A percentile compares a stretch with the other conserved stretches of the same genome.
These are phyloP conservation scores for Penicillium pancosmium DNA, from an alignment of 495 filamentous ascomycete genomes.

Conservation along the genomic window DNA sequence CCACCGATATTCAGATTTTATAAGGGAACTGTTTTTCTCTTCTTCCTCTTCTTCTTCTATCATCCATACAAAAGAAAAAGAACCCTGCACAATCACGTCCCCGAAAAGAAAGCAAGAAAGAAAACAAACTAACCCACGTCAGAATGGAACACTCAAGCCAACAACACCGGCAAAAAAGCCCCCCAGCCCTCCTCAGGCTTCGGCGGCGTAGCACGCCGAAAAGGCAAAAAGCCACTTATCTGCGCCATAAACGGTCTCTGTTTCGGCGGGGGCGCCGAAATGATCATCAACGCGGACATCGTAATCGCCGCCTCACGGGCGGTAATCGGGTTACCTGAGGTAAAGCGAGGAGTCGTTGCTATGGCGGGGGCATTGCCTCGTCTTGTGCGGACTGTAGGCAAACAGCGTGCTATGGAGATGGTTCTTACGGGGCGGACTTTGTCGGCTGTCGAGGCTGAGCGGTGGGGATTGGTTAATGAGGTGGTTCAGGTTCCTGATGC, in stretches of 20 bases:
- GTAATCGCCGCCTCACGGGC: slow-evolving; percentile 60
- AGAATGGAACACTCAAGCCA: slow-evolving; percentile 44
- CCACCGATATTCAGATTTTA: not conserved
- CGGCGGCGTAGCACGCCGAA: slow-evolving; percentile 49
- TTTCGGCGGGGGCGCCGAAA: slow-evolving; percentile 77
- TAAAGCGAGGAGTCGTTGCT: slow-evolving; percentile 70
- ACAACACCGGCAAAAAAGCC: slow-evolving; percentile 15
- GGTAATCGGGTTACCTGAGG: slow-evolving; percentile 69
- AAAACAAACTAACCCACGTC: slow-evolving; percentile 4
- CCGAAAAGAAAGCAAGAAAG: slow-evolving; percentile 1
- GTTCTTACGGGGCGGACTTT: slow-evolving; percentile 67
- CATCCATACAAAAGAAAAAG: too few species aligned
- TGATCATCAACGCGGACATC: slow-evolving; percentile 72
- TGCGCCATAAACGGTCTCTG: slow-evolving; percentile 73
- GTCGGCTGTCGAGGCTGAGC: slow-evolving; percentile 57
- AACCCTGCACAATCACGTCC: too few species aligned
- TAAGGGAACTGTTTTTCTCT: too few species aligned
- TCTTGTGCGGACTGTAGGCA: slow-evolving; percentile 65
- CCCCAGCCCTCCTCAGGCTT: slow-evolving; percentile 36
- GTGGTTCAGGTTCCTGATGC: slow-evolving; percentile 53
- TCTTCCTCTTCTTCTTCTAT: too few species aligned
- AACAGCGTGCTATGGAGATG: slow-evolving; percentile 76
- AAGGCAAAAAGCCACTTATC: slow-evolving; percentile 64
- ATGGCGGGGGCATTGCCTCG: slow-evolving; percentile 74
- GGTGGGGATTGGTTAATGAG: slow-evolving; percentile 70